Conservation (phyloP, 2,329 filamentous ascomycete species). For the Neopestalotiopsis sp. region DNA sequence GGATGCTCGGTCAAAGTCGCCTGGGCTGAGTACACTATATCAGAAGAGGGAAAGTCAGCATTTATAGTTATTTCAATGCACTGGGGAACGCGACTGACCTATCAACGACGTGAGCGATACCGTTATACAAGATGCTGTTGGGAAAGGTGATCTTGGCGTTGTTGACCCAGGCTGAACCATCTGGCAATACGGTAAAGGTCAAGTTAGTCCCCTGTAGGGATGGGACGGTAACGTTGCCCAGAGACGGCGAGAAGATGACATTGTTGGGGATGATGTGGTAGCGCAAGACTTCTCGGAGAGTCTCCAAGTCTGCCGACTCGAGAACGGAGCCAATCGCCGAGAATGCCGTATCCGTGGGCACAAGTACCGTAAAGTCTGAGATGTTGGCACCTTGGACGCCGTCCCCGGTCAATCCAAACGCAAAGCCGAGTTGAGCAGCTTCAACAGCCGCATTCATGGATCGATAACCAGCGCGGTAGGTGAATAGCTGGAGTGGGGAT, state of each 20-base stretch:
- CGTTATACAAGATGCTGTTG: conserved; percentile 38
- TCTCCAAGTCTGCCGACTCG: conserved; percentile 27
- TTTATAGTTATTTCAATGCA: fast-evolving
- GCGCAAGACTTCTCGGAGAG: conserved; percentile 34
- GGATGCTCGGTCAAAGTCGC: conserved; percentile 31
- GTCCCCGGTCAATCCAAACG: conserved; percentile 31
- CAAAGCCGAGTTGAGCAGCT: conserved; percentile 32
- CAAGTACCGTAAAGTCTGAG: conserved; percentile 38
- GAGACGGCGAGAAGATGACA: conserved; percentile 35
- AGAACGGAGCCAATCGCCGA: conserved; percentile 36
- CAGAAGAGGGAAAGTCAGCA: not conserved
- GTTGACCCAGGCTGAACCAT: conserved; percentile 38
- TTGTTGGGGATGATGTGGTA: conserved; percentile 38
- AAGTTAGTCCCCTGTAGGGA: conserved; percentile 31
- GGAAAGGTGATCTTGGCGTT: conserved; percentile 37
- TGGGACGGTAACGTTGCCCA: conserved; percentile 34
- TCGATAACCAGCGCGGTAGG: conserved; percentile 32
- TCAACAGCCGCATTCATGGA: conserved; percentile 36
- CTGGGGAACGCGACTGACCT: conserved; percentile 24
- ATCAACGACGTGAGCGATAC: conserved; percentile 39
- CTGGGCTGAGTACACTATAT: conserved; percentile 34
- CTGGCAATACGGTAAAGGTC: conserved; percentile 36
- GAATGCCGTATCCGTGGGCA: conserved; percentile 35
- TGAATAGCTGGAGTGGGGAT: conserved; percentile 37
- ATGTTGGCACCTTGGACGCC: conserved; percentile 32